A percentile compares a stretch with the other conserved stretches of the same genome.
Evolutionary conservation across 441 rosid species (phyloP).

Genomic region (Adansonia madagascariensis): DNA sequence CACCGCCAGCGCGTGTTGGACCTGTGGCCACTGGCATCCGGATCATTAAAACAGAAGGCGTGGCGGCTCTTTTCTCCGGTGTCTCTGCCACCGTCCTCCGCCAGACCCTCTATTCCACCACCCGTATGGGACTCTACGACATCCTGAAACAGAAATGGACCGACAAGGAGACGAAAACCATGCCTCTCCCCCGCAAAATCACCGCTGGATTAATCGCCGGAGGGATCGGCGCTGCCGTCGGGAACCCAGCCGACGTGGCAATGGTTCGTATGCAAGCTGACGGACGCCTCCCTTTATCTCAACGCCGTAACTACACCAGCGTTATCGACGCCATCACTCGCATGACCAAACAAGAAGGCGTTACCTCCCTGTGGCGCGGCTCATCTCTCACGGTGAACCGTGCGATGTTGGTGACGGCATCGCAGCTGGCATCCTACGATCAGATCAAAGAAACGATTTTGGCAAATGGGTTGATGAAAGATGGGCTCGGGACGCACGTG

Average conservation of each 20-base stretch:
- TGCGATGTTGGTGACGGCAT: conserved; percentile 62
- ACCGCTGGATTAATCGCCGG: conserved; percentile 51
- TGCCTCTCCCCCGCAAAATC: conserved; percentile 49
- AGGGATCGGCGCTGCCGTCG: conserved; percentile 52
- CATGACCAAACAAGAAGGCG: conserved; percentile 51
- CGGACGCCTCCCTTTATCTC: conserved; percentile 52
- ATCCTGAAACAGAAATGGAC: conserved; percentile 53
- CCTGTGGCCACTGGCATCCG: conserved; percentile 43
- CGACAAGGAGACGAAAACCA: conserved; percentile 36
- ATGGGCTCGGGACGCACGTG: conserved; percentile 57
- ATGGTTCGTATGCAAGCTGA: conserved; percentile 69
- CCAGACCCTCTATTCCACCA: conserved; percentile 58
- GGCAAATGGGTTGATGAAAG: conserved; percentile 46
- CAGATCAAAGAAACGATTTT: conserved; percentile 52
- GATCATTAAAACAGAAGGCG: conserved; percentile 52
- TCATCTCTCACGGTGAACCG: conserved; percentile 57
- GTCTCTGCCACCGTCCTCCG: conserved; percentile 61
- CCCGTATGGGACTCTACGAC: conserved; percentile 62
- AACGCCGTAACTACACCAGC: conserved; percentile 56
- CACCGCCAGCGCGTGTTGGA: conserved; percentile 38
- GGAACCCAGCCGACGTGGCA: conserved; percentile 63
- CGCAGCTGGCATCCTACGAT: conserved; percentile 63
- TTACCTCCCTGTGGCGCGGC: conserved; percentile 56
- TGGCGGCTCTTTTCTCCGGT: conserved; percentile 52
- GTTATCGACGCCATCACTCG: conserved; percentile 53